Percentiles rank a stretch among this genome's conserved stretches.
Evolutionary conservation across 768 basidiomycete species (phyloP).

Genomic region (Phanerodontia chrysosporium): DNA sequence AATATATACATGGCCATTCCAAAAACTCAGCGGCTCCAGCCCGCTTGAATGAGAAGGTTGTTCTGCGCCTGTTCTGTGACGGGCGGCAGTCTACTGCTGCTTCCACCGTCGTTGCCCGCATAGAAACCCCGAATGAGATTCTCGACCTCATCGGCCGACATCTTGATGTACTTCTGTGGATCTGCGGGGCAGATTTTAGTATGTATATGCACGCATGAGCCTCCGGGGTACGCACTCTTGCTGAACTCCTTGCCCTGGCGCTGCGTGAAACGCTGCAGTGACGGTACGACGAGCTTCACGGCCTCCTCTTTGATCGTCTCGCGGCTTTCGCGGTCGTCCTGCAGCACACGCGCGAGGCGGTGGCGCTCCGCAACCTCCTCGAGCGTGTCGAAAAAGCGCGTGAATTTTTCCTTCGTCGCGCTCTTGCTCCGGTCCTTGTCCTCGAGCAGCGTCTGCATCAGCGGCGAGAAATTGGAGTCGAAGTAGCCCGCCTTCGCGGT

Average conservation of each 20-base stretch:
- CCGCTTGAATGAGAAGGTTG: constrained; percentile 23
- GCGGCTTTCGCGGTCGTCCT: constrained; percentile 62
- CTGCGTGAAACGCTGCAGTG: constrained; percentile 68
- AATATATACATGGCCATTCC: not conserved
- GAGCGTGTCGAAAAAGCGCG: constrained; percentile 73
- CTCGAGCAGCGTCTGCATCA: constrained; percentile 60
- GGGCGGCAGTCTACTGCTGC: constrained; percentile 9
- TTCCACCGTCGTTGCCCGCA: constrained; percentile 13
- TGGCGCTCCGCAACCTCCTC: constrained; percentile 81
- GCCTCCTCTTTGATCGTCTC: constrained; percentile 66
- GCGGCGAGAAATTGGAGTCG: constrained; percentile 74
- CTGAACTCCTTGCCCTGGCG: constrained; percentile 81
- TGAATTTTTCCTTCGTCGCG: constrained; percentile 78
- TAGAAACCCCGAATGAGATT: constrained; percentile 63
- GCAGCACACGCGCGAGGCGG: constrained; percentile 60
- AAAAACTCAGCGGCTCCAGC: constrained; percentile 22
- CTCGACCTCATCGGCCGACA: constrained; percentile 72
- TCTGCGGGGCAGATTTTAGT: constrained; percentile 39
- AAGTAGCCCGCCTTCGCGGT: constrained; percentile 84
- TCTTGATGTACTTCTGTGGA: constrained; percentile 48
- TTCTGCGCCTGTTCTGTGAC: constrained; percentile 20
- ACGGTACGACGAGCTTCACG: constrained; percentile 71
- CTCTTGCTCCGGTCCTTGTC: constrained; percentile 49
- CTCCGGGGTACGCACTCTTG: constrained; percentile 48
- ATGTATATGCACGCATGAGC: too few relatives aligned